Evolutionary conservation across 208 protist genomes (phyloP).

Genomic region (Acanthamoeba castellanii): DNA sequence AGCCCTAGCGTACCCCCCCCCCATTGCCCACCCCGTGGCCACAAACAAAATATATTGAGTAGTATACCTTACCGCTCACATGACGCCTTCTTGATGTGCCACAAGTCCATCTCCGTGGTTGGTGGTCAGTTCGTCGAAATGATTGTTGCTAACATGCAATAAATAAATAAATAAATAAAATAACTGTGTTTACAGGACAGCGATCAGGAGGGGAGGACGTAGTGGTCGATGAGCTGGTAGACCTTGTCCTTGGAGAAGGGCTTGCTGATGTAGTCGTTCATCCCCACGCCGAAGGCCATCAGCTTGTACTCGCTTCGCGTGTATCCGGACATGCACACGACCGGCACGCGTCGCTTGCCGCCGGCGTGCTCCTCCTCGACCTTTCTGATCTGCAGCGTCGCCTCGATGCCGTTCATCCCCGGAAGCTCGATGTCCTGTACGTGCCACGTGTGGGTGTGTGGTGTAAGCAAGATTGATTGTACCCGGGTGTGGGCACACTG

Average conservation of each 20-base stretch:
- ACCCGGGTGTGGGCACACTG: background rate
- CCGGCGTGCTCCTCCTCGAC: background rate
- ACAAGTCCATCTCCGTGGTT: no score
- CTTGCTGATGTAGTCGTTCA: constrained; percentile 67
- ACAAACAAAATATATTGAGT: no score
- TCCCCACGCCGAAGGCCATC: constrained; percentile 46
- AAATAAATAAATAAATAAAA: no score
- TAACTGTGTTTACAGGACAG: no score
- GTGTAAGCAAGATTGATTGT: background rate
- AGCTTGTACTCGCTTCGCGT: constrained; percentile 63
- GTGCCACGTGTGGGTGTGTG: background rate
- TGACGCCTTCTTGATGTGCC: no score
- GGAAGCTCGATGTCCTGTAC: constrained; percentile 31
- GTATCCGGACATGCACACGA: constrained; percentile 43
- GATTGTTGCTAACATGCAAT: no score
- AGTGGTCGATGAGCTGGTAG: constrained; percentile 16
- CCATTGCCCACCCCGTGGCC: no score
- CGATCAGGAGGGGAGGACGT: background rate
- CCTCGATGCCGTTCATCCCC: constrained; percentile 32
- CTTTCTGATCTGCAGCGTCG: background rate
- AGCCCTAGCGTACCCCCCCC: no score
- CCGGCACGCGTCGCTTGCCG: background rate
- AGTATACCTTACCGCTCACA: no score
- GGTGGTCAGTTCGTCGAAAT: no score
- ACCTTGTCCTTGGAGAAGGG: constrained; percentile 31